A percentile compares a stretch with the other conserved stretches of the same genome.
Conservation (phyloP, 768 basidiomycete species). For the Macrolepiota dolichaula region DNA sequence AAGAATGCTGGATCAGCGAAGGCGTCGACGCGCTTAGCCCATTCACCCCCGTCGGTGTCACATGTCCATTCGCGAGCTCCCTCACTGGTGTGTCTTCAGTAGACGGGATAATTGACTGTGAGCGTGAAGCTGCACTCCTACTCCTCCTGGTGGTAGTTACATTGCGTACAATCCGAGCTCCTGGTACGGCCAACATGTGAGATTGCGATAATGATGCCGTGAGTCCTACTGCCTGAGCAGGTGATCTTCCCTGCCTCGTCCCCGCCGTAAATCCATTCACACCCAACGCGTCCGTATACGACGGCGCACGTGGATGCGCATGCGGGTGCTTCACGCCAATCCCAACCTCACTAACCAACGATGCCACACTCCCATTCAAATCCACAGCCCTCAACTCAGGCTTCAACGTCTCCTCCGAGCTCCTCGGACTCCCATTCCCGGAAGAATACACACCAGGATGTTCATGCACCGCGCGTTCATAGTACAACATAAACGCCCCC, state of each 20-base stretch:
- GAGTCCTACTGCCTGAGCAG: not conserved
- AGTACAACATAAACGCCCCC: conserved; percentile 91
- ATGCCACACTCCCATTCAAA: conserved; percentile 46
- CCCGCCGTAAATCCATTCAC: conserved; percentile 16
- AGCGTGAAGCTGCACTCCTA: conserved; percentile 24
- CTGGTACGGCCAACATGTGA: not conserved
- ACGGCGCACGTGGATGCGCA: not conserved
- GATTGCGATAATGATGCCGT: conserved; percentile 10
- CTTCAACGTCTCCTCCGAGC: conserved; percentile 66
- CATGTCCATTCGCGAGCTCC: conserved; percentile 12
- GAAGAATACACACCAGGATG: conserved; percentile 22
- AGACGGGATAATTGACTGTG: not conserved
- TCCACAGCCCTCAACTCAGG: conserved; percentile 43
- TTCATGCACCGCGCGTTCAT: conserved; percentile 60
- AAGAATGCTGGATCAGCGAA: not conserved
- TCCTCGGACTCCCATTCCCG: conserved; percentile 19
- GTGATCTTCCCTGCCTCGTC: conserved; percentile 17
- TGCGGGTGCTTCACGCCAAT: conserved; percentile 28
- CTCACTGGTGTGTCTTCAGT: conserved; percentile 19
- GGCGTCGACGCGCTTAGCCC: conserved; percentile 6
- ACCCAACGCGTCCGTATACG: conserved; percentile 7
- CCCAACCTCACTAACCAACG: conserved; percentile 42
- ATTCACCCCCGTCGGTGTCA: not conserved
- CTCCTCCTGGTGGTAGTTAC: conserved; percentile 43
- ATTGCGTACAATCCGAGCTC: conserved; percentile 50